phyloP scores from a whole-genome alignment of 2,329 filamentous ascomycete genomes.

The Lecanicillium sp. region DNA sequence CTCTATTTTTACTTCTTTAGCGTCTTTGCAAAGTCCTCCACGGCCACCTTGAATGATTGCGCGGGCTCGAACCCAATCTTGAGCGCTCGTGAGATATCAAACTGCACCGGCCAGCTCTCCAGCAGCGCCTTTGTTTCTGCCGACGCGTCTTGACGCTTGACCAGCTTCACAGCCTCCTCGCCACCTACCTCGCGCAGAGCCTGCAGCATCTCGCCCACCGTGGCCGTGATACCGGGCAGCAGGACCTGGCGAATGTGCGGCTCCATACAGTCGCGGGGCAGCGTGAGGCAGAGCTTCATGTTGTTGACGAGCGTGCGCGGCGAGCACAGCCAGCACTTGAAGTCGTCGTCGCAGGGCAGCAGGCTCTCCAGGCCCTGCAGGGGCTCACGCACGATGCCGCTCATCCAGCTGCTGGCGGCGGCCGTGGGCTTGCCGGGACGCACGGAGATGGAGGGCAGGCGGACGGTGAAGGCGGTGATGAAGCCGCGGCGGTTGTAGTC shows the following conservation, averaged over 20 bases:
- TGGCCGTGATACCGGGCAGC: conserved; percentile 43
- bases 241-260: conserved; percentile 34
- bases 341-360: conserved; percentile 37
- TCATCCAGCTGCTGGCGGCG: conserved; percentile 51
- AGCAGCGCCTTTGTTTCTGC: conserved; percentile 40
- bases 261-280: conserved; percentile 13
- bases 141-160: conserved; percentile 39
- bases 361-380: conserved; percentile 36
- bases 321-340: conserved; percentile 44
- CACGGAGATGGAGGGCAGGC: conserved; percentile 52
- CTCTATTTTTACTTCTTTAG: conserved; percentile 11
- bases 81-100: conserved; percentile 43
- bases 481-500: conserved; percentile 37
- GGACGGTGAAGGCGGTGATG: conserved; percentile 46
- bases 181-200: conserved; percentile 42
- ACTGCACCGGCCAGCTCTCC: conserved; percentile 44
- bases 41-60: conserved; percentile 25
- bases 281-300: conserved; percentile 28
- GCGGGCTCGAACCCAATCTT: conserved; percentile 43
- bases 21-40: conserved; percentile 17
- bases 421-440: conserved; percentile 49
- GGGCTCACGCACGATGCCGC: conserved; percentile 51
- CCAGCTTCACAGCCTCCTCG: conserved; percentile 30
- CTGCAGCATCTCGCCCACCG: conserved; percentile 44
- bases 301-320: conserved; percentile 41